Base-by-base conservation (phyloP, 2,329 filamentous ascomycete genomes). In the Aspergillus hortae region DNA sequence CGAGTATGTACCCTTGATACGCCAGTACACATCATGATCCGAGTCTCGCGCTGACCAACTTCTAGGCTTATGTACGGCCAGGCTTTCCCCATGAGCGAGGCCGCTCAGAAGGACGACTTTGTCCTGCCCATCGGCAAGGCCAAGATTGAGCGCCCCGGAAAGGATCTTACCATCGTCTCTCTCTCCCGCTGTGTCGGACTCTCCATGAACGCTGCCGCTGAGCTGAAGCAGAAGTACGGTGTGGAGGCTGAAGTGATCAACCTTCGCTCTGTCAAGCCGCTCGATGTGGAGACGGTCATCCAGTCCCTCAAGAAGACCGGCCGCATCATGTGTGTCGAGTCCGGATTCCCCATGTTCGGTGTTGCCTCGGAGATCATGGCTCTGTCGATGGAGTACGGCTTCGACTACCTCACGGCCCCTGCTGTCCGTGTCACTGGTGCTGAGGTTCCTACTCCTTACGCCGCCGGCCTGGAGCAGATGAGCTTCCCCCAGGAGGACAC, bases 271-370 rank as follows among this genome's bases (percentile, higher is more conserved):
- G 79, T 99, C 78, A 99, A 97, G 83, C 94, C 94, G 41, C 83
- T 99, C 61, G 94, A 99, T 68, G 82, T 99, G 54, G 92, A 97
- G 76, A 83, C 90, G 61, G 97, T 99, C 67, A 81, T 97, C 75
- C 91, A 95, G 74, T 96, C 92, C 11, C 87, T 99, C 72, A 97
- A 99, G 89, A 99, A 99, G 87, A 99, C 94, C 15, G 88, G 89
- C 72, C 89, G 88, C 68, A 84, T 99, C 57, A 82, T 99, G 73
- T 86, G 85, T 40, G 90, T 99, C 63, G 92, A 97, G 78, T 96
- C 91, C 52, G 94, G 92, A 60, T 99, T 92, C 84, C 94, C 94
- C 58, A 89, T 90, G 67, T 99, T 92, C 70, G 94, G 94, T 72
- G 90, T 99, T 62, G 84, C 87, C 54, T 84, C 92, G 52, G 94